Conservation (phyloP, 208 protist genomes). For the Leishmania turanica region DNA sequence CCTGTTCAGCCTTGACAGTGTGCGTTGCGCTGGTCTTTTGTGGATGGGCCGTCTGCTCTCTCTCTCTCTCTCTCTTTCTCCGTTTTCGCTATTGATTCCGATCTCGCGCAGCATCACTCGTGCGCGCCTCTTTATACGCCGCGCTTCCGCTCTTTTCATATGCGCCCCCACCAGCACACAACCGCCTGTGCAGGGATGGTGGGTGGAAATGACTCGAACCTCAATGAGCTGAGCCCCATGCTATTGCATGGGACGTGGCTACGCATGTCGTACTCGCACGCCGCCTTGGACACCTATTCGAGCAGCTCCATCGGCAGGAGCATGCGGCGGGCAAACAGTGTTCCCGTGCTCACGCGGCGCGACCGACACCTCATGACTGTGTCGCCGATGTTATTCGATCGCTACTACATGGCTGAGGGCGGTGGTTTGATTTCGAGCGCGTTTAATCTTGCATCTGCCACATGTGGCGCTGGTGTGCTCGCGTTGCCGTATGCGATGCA, state of each 20-base stretch:
- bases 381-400: constrained; percentile 53
- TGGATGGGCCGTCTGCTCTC: not conserved
- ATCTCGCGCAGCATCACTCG: not conserved
- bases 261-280: constrained; percentile 42
- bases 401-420: constrained; percentile 54
- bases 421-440: constrained; percentile 68
- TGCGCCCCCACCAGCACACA: not conserved
- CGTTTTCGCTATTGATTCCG: not conserved
- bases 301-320: constrained; percentile 1
- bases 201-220: not conserved
- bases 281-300: constrained; percentile 6
- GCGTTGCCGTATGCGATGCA: constrained; percentile 77
- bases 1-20: not conserved
- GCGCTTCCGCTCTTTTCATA: not conserved
- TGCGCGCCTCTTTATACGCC: not conserved
- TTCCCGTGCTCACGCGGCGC: constrained; percentile 32
- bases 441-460: constrained; percentile 83
- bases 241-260: constrained; percentile 16
- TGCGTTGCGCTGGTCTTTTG: not conserved
- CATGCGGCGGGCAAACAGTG: constrained; percentile 36
- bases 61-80: not conserved
- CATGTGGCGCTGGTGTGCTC: constrained; percentile 72
- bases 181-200: not conserved
- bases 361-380: constrained; percentile 31
- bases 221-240: constrained; percentile 33